Base-by-base conservation (phyloP, 495 filamentous ascomycete species). In the Articulospora tetracladia region DNA sequence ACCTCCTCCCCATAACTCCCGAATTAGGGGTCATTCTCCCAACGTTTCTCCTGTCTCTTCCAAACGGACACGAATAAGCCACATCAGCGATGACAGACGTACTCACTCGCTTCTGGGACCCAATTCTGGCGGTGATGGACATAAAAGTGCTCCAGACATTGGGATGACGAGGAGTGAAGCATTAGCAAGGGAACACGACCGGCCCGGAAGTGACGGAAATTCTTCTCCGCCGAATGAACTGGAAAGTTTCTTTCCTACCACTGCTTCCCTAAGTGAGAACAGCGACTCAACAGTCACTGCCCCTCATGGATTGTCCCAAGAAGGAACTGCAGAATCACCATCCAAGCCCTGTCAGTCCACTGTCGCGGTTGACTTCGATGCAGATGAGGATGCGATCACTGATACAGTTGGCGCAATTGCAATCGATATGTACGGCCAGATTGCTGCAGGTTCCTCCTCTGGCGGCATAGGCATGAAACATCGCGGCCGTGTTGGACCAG, bases 391-490 rank as follows among this genome's bases (percentile, higher is more conserved):
- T 68, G 55, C 71, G 10, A 86, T 98, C 58, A 95, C 87, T 3
- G 94, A 98, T 73, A 98, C 94, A 2, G 90, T 98, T 34, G 94
- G 94, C 10, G 95, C 91, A 20, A 94, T 98, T 64, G 95, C 92
- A 44, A 83, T 98, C 59, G 94, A 98, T 66, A 75, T 76, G 23
- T 83, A 78, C 39, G 94, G 94, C 20, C 87, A 88, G 50, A 96
- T 98, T 68, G 95, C 94, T 4, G 94, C 93, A 10, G 94, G 90
- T n/a, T 96, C 95, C 2, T 98, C 94, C 7, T 98, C 94, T 49
- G 94, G 94, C n/a, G 94, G 94, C 7, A 98, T 98, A 63, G 95
- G 95, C 17, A 96, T 98, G 92, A 98, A 98, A 66, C 92, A 94
- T 73, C 81, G 83, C 49, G 94, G 94, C 24, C 86, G 94, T 46